Evolutionary conservation across 148 eudicot species (phyloP).

Genomic region (Cornus suecica): DNA sequence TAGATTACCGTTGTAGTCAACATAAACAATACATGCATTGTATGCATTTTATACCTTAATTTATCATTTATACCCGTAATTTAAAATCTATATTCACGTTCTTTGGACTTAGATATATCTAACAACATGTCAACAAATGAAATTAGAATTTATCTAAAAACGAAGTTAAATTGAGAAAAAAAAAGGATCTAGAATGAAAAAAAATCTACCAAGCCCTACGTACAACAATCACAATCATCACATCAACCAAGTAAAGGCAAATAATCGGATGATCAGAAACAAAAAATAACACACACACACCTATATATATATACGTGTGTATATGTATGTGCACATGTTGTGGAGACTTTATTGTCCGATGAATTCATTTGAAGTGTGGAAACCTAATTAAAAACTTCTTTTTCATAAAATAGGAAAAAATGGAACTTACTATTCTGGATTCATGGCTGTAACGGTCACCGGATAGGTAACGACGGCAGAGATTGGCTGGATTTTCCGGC

Average conservation of each 20-base stretch:
- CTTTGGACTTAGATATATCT: background rate
- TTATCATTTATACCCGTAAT: background rate
- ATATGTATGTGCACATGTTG: no score
- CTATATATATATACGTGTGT: no score
- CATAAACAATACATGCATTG: no score
- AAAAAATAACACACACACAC: background rate
- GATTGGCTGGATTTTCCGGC: background rate
- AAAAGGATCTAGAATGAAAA: constrained; percentile 1
- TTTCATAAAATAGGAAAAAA: background rate
- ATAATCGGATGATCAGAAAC: no score
- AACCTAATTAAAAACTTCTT: background rate
- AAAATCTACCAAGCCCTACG: background rate
- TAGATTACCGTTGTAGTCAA: background rate
- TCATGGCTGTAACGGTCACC: constrained; percentile 13
- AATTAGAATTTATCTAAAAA: background rate
- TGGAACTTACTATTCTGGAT: constrained; percentile 27
- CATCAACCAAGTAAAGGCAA: background rate
- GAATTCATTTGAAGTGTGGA: no score
- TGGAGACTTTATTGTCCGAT: background rate
- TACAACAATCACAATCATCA: background rate
- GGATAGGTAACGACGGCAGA: background rate
- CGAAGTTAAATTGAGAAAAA: background rate
- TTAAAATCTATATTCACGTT: background rate
- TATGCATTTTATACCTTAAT: no score
- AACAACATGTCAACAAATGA: background rate